These are phyloP conservation scores for Agaricus subrufescens DNA, from an alignment of 768 basidiomycete genomes.

Conservation along the genomic window DNA sequence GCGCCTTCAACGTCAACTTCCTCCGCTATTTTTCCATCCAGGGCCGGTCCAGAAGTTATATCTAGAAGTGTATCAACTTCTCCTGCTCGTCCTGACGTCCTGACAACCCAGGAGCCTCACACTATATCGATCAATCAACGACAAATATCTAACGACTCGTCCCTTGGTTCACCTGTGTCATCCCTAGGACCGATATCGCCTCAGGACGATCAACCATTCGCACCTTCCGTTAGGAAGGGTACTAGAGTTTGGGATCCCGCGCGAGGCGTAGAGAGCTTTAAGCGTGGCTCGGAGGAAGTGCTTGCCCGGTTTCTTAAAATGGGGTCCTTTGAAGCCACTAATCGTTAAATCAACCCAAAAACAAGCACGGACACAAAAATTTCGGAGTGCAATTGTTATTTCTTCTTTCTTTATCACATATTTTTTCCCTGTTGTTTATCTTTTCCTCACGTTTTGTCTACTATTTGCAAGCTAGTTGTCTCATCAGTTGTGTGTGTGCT, in stretches of 20 bases:
- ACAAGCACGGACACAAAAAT: background rate
- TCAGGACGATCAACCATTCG: conserved; percentile 30
- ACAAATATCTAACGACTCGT: conserved; percentile 47
- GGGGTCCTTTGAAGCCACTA: conserved; percentile 59
- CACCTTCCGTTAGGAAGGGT: conserved; percentile 35
- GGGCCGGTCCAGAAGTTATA: background rate
- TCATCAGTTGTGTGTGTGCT: background rate
- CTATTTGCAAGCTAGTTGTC: background rate
- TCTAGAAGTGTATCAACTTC: conserved; percentile 13
- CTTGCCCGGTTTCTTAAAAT: conserved; percentile 78
- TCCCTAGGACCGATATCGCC: conserved; percentile 52
- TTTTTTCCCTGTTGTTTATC: conserved; percentile 5
- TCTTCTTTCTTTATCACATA: background rate
- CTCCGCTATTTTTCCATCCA: background rate
- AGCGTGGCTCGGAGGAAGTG: conserved; percentile 84
- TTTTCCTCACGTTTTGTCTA: background rate
- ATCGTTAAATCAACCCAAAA: conserved; percentile 16
- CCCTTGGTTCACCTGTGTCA: conserved; percentile 47
- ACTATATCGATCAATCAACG: conserved; percentile 26
- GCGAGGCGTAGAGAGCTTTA: conserved; percentile 81
- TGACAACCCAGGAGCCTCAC: conserved; percentile 9
- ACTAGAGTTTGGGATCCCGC: conserved; percentile 83
- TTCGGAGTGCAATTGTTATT: conserved; percentile 1
- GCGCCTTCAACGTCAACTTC: background rate
- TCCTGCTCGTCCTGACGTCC: conserved; percentile 10